Evolutionary conservation across 371 early-diverging fungal genomes (phyloP).

Genomic region (Apophysomyces elegans): DNA sequence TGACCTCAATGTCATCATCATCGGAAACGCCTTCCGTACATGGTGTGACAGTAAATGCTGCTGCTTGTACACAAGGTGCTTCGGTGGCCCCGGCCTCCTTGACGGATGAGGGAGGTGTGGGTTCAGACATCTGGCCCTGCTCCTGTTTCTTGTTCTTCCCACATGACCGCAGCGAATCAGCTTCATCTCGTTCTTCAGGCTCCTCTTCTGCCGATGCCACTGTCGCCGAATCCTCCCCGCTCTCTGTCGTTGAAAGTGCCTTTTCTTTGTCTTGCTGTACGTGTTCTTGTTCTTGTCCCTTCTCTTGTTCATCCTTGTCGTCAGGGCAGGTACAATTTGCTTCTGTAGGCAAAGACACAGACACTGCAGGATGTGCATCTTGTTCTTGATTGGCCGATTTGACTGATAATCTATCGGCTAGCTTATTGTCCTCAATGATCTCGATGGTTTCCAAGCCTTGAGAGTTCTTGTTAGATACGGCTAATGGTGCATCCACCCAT

Average conservation of each 20-base stretch:
- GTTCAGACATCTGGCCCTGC: background rate
- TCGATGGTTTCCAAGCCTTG: background rate
- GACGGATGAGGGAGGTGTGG: slow-evolving; percentile 5
- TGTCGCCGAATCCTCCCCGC: background rate
- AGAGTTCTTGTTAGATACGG: too few species aligned
- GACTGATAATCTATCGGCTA: background rate
- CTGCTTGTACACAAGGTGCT: slow-evolving; percentile 3
- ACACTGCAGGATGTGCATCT: background rate
- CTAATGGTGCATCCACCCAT: background rate
- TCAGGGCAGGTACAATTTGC: background rate
- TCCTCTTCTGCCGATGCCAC: background rate
- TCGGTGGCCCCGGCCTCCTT: slow-evolving; percentile 10
- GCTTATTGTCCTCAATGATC: background rate
- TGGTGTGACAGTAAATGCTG: slow-evolving; percentile 7
- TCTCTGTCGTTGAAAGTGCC: too few species aligned
- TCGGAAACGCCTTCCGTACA: slow-evolving; percentile 6
- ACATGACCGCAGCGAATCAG: too few species aligned
- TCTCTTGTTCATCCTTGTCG: background rate
- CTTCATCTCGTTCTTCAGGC: background rate
- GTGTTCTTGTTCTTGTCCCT: background rate
- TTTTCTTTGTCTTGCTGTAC: too few species aligned
- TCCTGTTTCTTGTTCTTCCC: too few species aligned
- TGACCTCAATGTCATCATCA: slow-evolving; percentile 1
- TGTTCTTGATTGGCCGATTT: background rate
- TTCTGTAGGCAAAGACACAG: slow-evolving; percentile 1